A percentile compares a stretch with the other conserved stretches of the same genome.
phyloP scores from a whole-genome alignment of 2,329 filamentous ascomycete species.

The Colletotrichum agaves region DNA sequence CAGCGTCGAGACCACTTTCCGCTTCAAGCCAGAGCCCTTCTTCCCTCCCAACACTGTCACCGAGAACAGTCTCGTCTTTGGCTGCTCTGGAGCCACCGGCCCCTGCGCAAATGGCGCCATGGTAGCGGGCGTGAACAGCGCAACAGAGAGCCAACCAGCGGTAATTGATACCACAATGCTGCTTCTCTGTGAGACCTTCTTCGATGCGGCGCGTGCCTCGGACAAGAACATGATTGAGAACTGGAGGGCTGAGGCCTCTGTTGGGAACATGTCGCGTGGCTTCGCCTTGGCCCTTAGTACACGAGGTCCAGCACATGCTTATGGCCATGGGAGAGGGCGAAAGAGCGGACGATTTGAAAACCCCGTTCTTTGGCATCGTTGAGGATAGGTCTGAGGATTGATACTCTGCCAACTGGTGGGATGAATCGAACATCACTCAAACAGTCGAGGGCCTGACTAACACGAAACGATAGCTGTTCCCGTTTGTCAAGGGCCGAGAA shows the following conservation, averaged over 20 bases:
- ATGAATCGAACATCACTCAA: too few relatives aligned
- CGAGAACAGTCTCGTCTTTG: neutral
- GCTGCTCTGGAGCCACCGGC: neutral
- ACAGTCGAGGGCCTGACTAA: rapidly evolving
- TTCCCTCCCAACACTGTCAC: slow-evolving; percentile 13
- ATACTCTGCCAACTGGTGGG: neutral
- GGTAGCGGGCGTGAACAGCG: slow-evolving; percentile 9
- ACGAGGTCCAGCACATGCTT: neutral
- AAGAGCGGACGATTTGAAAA: neutral
- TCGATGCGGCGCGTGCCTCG: neutral
- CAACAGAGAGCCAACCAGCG: neutral
- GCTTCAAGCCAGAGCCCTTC: slow-evolving; percentile 1
- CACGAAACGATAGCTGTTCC: rapidly evolving
- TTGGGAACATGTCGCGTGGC: neutral
- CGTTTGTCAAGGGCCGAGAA: neutral
- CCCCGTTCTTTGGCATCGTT: neutral
- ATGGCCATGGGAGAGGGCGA: neutral
- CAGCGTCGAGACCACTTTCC: slow-evolving; percentile 11
- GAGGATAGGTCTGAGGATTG: neutral
- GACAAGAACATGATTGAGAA: slow-evolving; percentile 4
- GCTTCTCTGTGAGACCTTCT: slow-evolving; percentile 14
- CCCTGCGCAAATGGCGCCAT: neutral
- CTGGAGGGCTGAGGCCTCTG: neutral
- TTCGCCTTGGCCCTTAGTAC: neutral
- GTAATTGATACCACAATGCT: neutral